These are phyloP conservation scores for Kwoniella shandongensis DNA, from an alignment of 768 basidiomycete genomes.

Conservation along the genomic window DNA sequence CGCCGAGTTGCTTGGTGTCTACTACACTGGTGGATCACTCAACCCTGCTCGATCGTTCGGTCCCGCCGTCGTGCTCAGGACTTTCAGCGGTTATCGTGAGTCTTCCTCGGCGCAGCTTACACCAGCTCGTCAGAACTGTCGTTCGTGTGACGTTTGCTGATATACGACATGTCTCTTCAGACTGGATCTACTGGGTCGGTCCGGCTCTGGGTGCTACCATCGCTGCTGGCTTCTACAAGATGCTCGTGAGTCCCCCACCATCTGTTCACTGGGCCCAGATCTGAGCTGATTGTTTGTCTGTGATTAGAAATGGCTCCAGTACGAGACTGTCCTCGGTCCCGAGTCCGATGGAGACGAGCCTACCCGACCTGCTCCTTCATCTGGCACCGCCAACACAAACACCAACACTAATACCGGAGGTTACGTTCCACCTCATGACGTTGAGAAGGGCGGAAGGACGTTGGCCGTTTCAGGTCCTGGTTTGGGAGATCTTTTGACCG, in stretches of 20 bases:
- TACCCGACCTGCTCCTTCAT: not conserved
- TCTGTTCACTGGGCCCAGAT: not conserved
- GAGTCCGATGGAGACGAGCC: constrained; percentile 31
- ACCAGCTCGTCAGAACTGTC: not conserved
- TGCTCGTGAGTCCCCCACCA: constrained; percentile 33
- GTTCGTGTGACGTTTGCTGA: not conserved
- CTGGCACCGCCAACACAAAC: not conserved
- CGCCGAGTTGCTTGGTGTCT: constrained; percentile 51
- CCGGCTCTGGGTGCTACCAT: constrained; percentile 48
- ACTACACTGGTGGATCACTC: constrained; percentile 53
- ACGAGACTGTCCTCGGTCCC: constrained; percentile 52
- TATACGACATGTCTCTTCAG: constrained; percentile 4
- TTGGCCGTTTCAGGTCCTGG: constrained; percentile 47
- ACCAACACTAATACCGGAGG: constrained; percentile 3
- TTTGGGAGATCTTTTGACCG: constrained; percentile 50
- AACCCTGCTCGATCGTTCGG: constrained; percentile 52
- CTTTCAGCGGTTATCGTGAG: constrained; percentile 41
- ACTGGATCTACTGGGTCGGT: constrained; percentile 53
- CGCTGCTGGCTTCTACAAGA: constrained; percentile 51
- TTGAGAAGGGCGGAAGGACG: constrained; percentile 29
- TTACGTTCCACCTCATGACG: constrained; percentile 20
- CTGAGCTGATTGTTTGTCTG: not conserved
- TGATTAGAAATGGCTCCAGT: constrained; percentile 47
- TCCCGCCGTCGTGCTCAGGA: constrained; percentile 43
- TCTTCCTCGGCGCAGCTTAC: no score